phyloP scores from a whole-genome alignment of 805 yeast genomes.

The Starmerella vitae region DNA sequence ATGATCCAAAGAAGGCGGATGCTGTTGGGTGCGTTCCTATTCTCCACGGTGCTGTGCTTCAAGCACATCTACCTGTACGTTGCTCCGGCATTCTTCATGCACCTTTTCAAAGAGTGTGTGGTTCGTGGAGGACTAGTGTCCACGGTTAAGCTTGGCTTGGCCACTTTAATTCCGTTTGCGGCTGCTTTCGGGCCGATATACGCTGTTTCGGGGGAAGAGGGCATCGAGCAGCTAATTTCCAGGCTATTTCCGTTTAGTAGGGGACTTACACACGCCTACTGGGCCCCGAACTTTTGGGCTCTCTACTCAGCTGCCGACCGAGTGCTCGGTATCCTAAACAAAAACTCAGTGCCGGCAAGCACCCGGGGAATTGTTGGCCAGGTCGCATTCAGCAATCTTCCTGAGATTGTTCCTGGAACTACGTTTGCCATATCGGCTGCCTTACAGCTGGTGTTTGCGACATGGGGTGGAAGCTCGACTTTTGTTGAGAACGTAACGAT shows the following conservation, averaged over 20 bases:
- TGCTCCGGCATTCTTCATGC: conserved; percentile 87
- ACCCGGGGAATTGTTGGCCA: conserved; percentile 92
- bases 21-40: conserved; percentile 45
- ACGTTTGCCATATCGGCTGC: conserved; percentile 74
- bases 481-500: conserved; percentile 75
- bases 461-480: conserved; percentile 29
- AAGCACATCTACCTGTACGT: conserved; percentile 86
- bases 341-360: conserved; percentile 31
- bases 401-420: conserved; percentile 60
- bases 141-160: conserved; percentile 54
- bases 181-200: conserved; percentile 46
- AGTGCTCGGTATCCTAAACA: conserved; percentile 30
- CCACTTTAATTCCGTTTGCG: conserved; percentile 44
- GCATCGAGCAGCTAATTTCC: conserved; percentile 46
- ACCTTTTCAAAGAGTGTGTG: conserved; percentile 59
- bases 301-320: conserved; percentile 75
- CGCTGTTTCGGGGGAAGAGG: conserved; percentile 54
- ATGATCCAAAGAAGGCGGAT: conserved; percentile 48
- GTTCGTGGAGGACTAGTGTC: conserved; percentile 33
- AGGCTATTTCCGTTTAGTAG: conserved; percentile 87
- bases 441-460: conserved; percentile 63
- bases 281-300: conserved; percentile 99
- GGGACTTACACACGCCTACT: conserved; percentile 93
- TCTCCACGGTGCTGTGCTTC: conserved; percentile 71
- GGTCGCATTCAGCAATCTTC: conserved; percentile 65